phyloP scores from a whole-genome alignment of 495 filamentous ascomycete species.

The Penicillium pancosmium region DNA sequence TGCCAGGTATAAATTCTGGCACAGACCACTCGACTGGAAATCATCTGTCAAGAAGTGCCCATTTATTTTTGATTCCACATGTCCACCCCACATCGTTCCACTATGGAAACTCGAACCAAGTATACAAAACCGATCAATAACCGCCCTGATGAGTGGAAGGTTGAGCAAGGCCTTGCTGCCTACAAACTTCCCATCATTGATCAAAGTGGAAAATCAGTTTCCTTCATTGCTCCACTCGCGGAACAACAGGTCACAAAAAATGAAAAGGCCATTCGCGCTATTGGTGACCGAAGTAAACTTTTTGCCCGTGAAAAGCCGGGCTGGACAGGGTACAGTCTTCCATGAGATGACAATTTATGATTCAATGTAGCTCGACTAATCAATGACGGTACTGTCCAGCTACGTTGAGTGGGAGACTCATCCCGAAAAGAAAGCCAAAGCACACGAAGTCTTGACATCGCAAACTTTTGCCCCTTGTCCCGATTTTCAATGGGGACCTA shows the following conservation, averaged over 20 bases:
- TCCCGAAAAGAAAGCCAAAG: slow-evolving; percentile 63
- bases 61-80: slow-evolving; percentile 2
- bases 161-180: slow-evolving; percentile 53
- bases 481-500: slow-evolving; percentile 61
- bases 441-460: slow-evolving; percentile 54
- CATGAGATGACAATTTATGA: too few relatives aligned
- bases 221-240: slow-evolving; percentile 22
- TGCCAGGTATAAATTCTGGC: slow-evolving; percentile 1
- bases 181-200: slow-evolving; percentile 51
- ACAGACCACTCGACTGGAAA: not conserved
- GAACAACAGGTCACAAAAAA: slow-evolving; percentile 33
- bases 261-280: slow-evolving; percentile 34
- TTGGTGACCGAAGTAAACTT: slow-evolving; percentile 39
- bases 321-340: slow-evolving; percentile 36
- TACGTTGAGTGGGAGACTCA: slow-evolving; percentile 74
- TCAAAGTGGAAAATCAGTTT: slow-evolving; percentile 38
- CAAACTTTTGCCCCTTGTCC: slow-evolving; percentile 60
- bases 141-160: slow-evolving; percentile 56
- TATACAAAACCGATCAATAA: slow-evolving; percentile 23
- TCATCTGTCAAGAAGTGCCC: not conserved
- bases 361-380: too few relatives aligned
- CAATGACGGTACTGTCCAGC: slow-evolving; percentile 11
- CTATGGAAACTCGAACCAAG: slow-evolving; percentile 8
- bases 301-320: slow-evolving; percentile 36
- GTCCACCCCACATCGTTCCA: slow-evolving; percentile 4